Base-by-base conservation (phyloP, 371 early-diverging fungal species). In the Racocetra persica region DNA sequence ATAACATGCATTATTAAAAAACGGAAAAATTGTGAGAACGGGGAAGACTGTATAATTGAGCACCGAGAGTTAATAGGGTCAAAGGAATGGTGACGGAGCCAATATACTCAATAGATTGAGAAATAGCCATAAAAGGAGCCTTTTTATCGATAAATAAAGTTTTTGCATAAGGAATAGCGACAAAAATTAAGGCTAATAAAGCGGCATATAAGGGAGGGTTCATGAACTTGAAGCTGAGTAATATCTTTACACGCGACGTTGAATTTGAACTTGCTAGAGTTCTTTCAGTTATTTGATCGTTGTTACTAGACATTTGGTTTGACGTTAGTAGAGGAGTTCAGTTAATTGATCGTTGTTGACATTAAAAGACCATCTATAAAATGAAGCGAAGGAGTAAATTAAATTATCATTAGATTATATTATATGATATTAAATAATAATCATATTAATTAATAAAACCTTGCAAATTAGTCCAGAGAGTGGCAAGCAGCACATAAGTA, bases 401-500 rank as follows among this genome's bases (percentile, higher is more conserved):
- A 57, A 8, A 55, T 32, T 28, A 55, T 41, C n/a, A n/a, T n/a
- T 8, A 6, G 41, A 26, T 26, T 18, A 7, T 55, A n/a, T n/a
- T n/a, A n/a, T n/a, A n/a, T n/a, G n/a, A n/a, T n/a, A n/a, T n/a
- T n/a, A n/a, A n/a, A n/a, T n/a, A n/a, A n/a, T n/a, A n/a, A n/a
- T n/a, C n/a, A n/a, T n/a, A n/a, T n/a, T n/a, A n/a, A n/a, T n/a
- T n/a, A n/a, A n/a, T n/a, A n/a, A n/a, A 86, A 88, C 59, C 88
- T 81, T 81, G 65, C 10, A 88, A 79, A 55, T 88, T 88, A 73
- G 84, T 84, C 32, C 88, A 79, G 18, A 88, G 83, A 6, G 86
- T 86, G 51, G 84, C 84, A 1, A 88, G 84, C 82, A 88, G 81
- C 11, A 85, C 85, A 41, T 87, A 88, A 0, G 88, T 84, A 4